Percentiles rank a stretch among this genome's conserved stretches.
Evolutionary conservation across 2,329 filamentous ascomycete genomes (phyloP).

Genomic region (Stachybotrys elegans): DNA sequence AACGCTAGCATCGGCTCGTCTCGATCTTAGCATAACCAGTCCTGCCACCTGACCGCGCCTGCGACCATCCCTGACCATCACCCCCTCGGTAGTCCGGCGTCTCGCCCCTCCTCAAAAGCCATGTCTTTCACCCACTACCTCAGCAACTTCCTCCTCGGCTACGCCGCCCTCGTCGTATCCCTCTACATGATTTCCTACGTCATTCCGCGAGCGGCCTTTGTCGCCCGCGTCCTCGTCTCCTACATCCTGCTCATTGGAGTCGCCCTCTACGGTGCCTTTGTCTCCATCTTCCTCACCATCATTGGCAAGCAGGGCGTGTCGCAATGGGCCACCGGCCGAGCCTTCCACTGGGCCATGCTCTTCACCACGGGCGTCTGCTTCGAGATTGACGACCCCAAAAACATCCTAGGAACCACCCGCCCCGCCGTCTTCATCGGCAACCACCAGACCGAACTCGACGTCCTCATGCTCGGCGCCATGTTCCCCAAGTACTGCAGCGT

Average conservation of each 20-base stretch:
- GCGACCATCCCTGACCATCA: no score
- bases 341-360: slow-evolving; percentile 77
- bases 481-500: slow-evolving; percentile 92
- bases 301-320: slow-evolving; percentile 69
- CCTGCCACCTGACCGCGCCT: no score
- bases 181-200: slow-evolving; percentile 60
- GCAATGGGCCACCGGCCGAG: slow-evolving; percentile 78
- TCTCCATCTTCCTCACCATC: slow-evolving; percentile 65
- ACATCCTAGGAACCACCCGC: slow-evolving; percentile 58
- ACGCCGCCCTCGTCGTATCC: slow-evolving; percentile 43
- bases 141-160: slow-evolving; percentile 45
- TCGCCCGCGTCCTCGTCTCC: slow-evolving; percentile 61
- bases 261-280: slow-evolving; percentile 70
- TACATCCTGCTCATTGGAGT: slow-evolving; percentile 57
- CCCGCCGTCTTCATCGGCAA: slow-evolving; percentile 92
- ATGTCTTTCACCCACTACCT: slow-evolving; percentile 35
- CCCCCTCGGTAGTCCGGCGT: no score
- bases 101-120: no score
- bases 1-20: no score
- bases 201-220: slow-evolving; percentile 58
- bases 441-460: slow-evolving; percentile 94
- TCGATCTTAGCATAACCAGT: no score
- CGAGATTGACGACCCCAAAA: slow-evolving; percentile 60
- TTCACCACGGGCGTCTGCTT: slow-evolving; percentile 74
- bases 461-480: slow-evolving; percentile 81